Evolutionary conservation across 2,329 filamentous ascomycete species (phyloP).

Genomic region (Coniochaeta pulveracea): DNA sequence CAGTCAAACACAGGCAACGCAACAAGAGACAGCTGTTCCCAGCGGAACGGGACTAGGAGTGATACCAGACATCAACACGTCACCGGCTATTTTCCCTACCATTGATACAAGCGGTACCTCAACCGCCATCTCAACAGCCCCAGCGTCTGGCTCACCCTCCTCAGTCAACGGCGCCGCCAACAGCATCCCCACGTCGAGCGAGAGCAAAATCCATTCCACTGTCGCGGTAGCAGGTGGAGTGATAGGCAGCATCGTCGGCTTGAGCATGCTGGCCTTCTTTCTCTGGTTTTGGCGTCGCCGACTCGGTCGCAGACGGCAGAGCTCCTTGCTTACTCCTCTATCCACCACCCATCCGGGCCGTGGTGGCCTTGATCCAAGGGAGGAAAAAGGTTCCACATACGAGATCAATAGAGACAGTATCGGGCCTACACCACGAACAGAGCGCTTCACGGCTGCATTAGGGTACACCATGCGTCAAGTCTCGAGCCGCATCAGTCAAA

Average conservation of each 20-base stretch:
- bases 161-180: constrained; percentile 11
- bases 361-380: too few relatives aligned
- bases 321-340: constrained; percentile 36
- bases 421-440: constrained; percentile 34
- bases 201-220: constrained; percentile 20
- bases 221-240: constrained; percentile 39
- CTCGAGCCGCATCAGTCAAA: constrained; percentile 20
- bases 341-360: constrained; percentile 13
- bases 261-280: constrained; percentile 33
- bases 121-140: constrained; percentile 7
- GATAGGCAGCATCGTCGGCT: constrained; percentile 33
- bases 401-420: constrained; percentile 32
- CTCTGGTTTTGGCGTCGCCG: constrained; percentile 39
- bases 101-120: constrained; percentile 9
- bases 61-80: constrained; percentile 7
- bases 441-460: constrained; percentile 27
- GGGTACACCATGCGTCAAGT: constrained; percentile 23
- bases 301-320: constrained; percentile 28
- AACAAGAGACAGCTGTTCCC: constrained; percentile 6
- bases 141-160: constrained; percentile 6
- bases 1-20: too few relatives aligned
- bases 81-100: constrained; percentile 11
- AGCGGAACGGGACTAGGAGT: constrained; percentile 6
- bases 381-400: constrained; percentile 23
- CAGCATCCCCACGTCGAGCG: constrained; percentile 8